phyloP scores from a whole-genome alignment of 2,329 filamentous ascomycete species.

The Paracoccidioides lutzii region DNA sequence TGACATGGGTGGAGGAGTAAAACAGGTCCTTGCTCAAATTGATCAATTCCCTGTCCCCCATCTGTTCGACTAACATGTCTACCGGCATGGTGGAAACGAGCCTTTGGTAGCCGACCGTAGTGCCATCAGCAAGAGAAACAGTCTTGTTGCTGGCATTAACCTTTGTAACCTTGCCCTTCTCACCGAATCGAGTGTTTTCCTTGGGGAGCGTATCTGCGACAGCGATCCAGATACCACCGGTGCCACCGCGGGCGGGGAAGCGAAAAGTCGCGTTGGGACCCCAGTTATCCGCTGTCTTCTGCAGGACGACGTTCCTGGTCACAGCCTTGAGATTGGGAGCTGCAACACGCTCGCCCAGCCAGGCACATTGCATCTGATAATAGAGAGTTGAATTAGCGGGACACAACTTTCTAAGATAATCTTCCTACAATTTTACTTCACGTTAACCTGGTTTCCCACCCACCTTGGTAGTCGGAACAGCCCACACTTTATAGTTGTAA shows the following conservation, averaged over 20 bases:
- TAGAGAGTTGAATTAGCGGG: neutral
- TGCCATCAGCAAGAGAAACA: slow-evolving; percentile 71
- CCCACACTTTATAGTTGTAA: slow-evolving; percentile 99
- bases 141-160: slow-evolving; percentile 76
- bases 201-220: slow-evolving; percentile 86
- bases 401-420: neutral
- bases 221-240: slow-evolving; percentile 97
- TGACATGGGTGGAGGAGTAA: slow-evolving; percentile 95
- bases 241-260: slow-evolving; percentile 90
- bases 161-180: slow-evolving; percentile 69
- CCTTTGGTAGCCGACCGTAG: slow-evolving; percentile 79
- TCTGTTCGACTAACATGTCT: slow-evolving; percentile 72
- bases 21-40: slow-evolving; percentile 78
- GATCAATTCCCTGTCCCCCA: slow-evolving; percentile 76
- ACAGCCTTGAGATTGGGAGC: slow-evolving; percentile 90
- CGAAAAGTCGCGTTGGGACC: slow-evolving; percentile 97
- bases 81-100: slow-evolving; percentile 94
- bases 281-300: slow-evolving; percentile 95
- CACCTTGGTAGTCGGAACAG: slow-evolving; percentile 93
- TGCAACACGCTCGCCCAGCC: slow-evolving; percentile 97
- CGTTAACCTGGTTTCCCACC: slow-evolving; percentile 14
- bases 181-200: slow-evolving; percentile 83
- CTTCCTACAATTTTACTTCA: no score
- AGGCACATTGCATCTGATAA: slow-evolving; percentile 87
- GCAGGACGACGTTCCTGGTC: slow-evolving; percentile 85